phyloP scores from a whole-genome alignment of 108 stramenopile species.

The Nitzschia sp. region DNA sequence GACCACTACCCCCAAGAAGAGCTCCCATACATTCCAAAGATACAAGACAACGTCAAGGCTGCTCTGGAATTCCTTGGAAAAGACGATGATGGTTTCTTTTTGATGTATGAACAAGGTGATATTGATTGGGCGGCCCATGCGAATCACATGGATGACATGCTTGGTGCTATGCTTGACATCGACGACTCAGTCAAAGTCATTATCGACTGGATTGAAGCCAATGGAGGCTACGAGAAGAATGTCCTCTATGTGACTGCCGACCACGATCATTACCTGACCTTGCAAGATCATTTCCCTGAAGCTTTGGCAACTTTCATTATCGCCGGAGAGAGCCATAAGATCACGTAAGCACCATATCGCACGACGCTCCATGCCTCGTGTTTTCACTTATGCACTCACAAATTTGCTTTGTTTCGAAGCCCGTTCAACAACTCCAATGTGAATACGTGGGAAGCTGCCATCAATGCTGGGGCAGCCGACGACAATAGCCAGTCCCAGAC shows the following conservation, averaged over 20 bases:
- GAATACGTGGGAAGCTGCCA: slow-evolving; percentile 47
- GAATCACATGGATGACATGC: slow-evolving; percentile 64
- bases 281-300: slow-evolving; percentile 53
- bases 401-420: not conserved
- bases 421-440: slow-evolving; percentile 51
- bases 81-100: slow-evolving; percentile 67
- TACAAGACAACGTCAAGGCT: slow-evolving; percentile 44
- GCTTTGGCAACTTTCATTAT: slow-evolving; percentile 51
- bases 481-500: slow-evolving; percentile 47
- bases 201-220: slow-evolving; percentile 49
- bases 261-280: slow-evolving; percentile 66
- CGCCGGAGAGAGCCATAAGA: slow-evolving; percentile 44
- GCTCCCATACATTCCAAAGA: slow-evolving; percentile 47
- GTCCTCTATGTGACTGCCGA: slow-evolving; percentile 66
- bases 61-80: slow-evolving; percentile 61
- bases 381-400: not conserved
- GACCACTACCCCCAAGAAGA: slow-evolving; percentile 54
- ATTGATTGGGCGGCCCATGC: slow-evolving; percentile 70
- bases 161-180: slow-evolving; percentile 65
- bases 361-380: not conserved
- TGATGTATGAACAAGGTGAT: slow-evolving; percentile 73
- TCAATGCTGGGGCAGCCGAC: slow-evolving; percentile 36
- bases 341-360: slow-evolving; percentile 36
- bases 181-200: slow-evolving; percentile 45
- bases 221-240: slow-evolving; percentile 68